Conservation (phyloP, 73 alveolate genomes). For the Paramecium sexaurelia region DNA sequence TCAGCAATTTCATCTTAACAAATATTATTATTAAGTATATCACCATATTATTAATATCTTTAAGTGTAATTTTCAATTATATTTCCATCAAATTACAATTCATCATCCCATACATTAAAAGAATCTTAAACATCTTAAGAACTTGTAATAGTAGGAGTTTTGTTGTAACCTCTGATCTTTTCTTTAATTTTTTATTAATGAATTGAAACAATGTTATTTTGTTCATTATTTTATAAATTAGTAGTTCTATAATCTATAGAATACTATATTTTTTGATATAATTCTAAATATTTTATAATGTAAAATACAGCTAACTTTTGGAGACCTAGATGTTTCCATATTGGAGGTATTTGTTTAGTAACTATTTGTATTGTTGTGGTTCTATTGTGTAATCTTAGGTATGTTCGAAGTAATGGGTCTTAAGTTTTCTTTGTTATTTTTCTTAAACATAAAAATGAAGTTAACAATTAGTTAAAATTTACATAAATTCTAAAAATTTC, state of each 20-base stretch:
- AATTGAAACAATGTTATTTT: not conserved
- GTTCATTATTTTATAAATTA: not conserved
- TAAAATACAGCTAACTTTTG: not conserved
- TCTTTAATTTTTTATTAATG: not conserved
- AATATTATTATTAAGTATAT: not conserved
- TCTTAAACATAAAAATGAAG: not conserved
- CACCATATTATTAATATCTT: not conserved
- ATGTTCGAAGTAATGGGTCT: not conserved
- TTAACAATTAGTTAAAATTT: not conserved
- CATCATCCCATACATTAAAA: conserved; percentile 21
- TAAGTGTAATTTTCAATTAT: not conserved
- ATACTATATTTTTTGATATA: not conserved
- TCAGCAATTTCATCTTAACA: not conserved
- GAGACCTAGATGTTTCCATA: not conserved
- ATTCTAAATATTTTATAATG: not conserved
- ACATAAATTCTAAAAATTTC: not conserved
- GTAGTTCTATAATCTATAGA: not conserved
- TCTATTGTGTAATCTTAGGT: not conserved
- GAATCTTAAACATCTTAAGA: not conserved
- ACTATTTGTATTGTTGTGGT: not conserved
- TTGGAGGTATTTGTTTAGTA: not conserved
- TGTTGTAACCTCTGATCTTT: not conserved
- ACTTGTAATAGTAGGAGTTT: not conserved
- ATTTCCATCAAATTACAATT: not conserved
- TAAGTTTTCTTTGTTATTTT: not conserved